Conservation (phyloP, 768 basidiomycete species). For the Dentipellis sp. region DNA sequence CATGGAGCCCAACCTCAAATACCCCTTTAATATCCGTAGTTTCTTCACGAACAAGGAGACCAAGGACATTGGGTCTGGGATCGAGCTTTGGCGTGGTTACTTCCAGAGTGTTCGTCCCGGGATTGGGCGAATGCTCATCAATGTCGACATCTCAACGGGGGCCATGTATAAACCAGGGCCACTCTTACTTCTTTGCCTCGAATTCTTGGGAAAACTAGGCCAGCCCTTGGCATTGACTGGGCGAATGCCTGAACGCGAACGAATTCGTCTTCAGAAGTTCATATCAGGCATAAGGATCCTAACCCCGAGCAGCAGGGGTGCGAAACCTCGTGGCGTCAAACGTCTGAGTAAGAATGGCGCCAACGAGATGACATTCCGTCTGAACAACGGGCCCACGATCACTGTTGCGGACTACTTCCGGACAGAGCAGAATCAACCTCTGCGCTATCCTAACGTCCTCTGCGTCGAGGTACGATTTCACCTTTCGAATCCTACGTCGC, state of each 20-base stretch:
- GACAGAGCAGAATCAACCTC: conserved; percentile 37
- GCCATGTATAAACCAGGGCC: conserved; percentile 64
- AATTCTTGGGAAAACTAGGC: conserved; percentile 32
- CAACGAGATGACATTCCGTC: conserved; percentile 40
- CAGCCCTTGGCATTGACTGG: conserved; percentile 31
- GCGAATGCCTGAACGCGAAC: conserved; percentile 39
- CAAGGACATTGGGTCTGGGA: conserved; percentile 47
- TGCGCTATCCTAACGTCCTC: conserved; percentile 52
- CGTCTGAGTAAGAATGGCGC: conserved; percentile 51
- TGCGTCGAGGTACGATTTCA: conserved; percentile 55
- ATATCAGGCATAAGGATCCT: conserved; percentile 42
- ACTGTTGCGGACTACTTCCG: conserved; percentile 59
- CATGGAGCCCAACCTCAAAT: conserved; percentile 59
- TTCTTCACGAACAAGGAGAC: conserved; percentile 58
- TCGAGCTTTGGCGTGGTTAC: conserved; percentile 71
- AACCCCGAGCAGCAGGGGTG: conserved; percentile 23
- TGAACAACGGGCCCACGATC: conserved; percentile 44
- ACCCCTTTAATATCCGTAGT: conserved; percentile 65
- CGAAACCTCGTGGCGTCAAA: conserved; percentile 52
- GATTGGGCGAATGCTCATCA: conserved; percentile 54
- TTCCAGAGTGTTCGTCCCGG: conserved; percentile 73
- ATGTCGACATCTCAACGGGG: conserved; percentile 71
- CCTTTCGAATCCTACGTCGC: background rate
- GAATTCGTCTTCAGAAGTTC: conserved; percentile 45
- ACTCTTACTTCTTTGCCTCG: conserved; percentile 48